phyloP scores from a whole-genome alignment of 225 moss, liverwort and hornwort genomes.

The Antitrichia curtipendula region DNA sequence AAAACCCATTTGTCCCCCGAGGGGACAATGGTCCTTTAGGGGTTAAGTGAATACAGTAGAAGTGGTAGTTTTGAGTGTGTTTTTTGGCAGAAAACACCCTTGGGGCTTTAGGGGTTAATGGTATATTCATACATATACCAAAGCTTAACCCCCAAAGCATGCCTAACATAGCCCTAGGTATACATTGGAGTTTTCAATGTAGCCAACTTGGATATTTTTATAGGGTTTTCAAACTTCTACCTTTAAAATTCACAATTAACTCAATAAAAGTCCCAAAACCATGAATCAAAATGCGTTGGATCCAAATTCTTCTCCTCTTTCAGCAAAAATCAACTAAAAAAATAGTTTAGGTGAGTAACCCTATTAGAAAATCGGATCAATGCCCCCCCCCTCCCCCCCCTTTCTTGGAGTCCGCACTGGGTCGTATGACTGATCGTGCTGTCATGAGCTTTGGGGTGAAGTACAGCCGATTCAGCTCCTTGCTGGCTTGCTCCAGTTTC shows the following conservation, averaged over 20 bases:
- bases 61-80: too few relatives aligned
- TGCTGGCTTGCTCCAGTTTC: background rate
- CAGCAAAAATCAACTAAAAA: background rate
- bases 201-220: too few relatives aligned
- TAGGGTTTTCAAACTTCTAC: background rate
- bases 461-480: background rate
- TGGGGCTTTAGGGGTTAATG: too few relatives aligned
- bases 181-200: background rate
- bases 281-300: too few relatives aligned
- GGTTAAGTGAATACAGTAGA: too few relatives aligned
- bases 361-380: background rate
- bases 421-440: background rate
- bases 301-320: background rate
- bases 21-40: too few relatives aligned
- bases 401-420: background rate
- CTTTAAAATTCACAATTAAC: background rate
- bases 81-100: too few relatives aligned
- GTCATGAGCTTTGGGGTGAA: background rate
- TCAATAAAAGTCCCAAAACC: too few relatives aligned
- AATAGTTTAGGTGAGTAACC: too few relatives aligned
- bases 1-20: too few relatives aligned
- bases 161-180: too few relatives aligned
- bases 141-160: background rate
- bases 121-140: accelerated
- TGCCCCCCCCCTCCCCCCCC: background rate